A percentile compares a stretch with the other conserved stretches of the same genome.
These are phyloP conservation scores for Claviceps spartinae DNA, from an alignment of 2,329 filamentous ascomycete genomes.

Conservation along the genomic window DNA sequence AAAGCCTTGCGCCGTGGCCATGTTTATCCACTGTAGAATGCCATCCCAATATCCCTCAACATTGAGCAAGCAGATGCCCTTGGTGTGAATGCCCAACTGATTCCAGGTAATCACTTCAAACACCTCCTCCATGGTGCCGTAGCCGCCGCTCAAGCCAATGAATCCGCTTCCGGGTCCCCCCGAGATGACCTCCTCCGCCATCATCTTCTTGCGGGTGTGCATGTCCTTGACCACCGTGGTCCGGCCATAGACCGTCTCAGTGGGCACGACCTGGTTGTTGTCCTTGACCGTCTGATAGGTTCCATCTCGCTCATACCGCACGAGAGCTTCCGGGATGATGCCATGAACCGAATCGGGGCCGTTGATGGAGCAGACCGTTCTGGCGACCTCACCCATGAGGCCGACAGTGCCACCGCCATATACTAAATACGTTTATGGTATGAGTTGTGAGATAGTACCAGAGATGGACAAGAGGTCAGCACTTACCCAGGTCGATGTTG, in stretches of 20 bases:
- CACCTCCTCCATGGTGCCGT: conserved; percentile 91
- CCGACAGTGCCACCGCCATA: conserved; percentile 93
- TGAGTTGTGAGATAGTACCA: not conserved
- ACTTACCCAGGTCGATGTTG: conserved; percentile 58
- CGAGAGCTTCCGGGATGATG: conserved; percentile 78
- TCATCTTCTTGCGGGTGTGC: conserved; percentile 89
- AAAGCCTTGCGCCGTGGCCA: conserved; percentile 64
- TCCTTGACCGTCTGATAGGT: conserved; percentile 33
- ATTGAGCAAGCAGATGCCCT: conserved; percentile 71
- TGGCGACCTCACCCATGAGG: conserved; percentile 88
- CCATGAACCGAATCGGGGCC: conserved; percentile 79
- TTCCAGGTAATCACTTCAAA: conserved; percentile 91
- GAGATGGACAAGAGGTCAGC: not conserved
- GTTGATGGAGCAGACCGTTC: conserved; percentile 68
- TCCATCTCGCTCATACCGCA: conserved; percentile 60
- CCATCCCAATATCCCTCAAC: conserved; percentile 88
- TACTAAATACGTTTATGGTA: conserved; percentile 32
- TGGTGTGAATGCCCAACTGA: conserved; percentile 80
- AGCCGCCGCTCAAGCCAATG: conserved; percentile 77
- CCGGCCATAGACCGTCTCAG: conserved; percentile 55
- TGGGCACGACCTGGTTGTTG: conserved; percentile 44
- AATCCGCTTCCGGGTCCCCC: conserved; percentile 79
- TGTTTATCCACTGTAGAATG: conserved; percentile 66
- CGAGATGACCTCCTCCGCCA: conserved; percentile 75
- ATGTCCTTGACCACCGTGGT: conserved; percentile 90